A percentile compares a stretch with the other conserved stretches of the same genome.
Evolutionary conservation across 2,329 filamentous ascomycete species (phyloP).

Genomic region (Thielaviopsis musarum): DNA sequence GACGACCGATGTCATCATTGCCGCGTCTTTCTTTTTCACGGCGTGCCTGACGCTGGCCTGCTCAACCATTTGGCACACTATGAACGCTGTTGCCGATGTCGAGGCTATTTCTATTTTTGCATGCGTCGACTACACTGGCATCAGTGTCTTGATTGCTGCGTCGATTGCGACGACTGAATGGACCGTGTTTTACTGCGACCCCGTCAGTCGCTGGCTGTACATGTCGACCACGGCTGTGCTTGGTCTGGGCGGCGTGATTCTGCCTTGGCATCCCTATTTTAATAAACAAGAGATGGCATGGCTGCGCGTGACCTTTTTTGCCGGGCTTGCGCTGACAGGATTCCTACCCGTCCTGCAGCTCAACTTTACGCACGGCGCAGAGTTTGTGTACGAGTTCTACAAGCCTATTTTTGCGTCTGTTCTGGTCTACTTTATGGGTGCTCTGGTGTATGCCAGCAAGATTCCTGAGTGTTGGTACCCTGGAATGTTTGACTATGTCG

Average conservation of each 20-base stretch:
- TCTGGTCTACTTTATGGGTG: conserved; percentile 69
- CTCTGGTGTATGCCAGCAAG: conserved; percentile 77
- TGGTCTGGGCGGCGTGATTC: conserved; percentile 71
- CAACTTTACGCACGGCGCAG: conserved; percentile 55
- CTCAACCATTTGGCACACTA: conserved; percentile 95
- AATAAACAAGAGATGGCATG: conserved; percentile 87
- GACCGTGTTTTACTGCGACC: conserved; percentile 97
- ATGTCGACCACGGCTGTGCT: conserved; percentile 67
- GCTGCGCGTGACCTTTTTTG: conserved; percentile 81
- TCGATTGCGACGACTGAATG: conserved; percentile 98
- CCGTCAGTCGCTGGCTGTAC: conserved; percentile 69
- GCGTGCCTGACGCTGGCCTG: conserved; percentile 90
- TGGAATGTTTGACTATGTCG: conserved; percentile 86
- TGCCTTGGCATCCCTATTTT: conserved; percentile 93
- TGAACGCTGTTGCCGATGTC: conserved; percentile 90
- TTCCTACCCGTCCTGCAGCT: conserved; percentile 82
- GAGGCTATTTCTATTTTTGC: conserved; percentile 85
- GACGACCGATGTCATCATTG: conserved; percentile 77
- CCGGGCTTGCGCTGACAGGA: conserved; percentile 71
- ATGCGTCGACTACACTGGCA: conserved; percentile 96
- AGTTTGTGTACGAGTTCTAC: conserved; percentile 81
- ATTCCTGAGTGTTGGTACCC: conserved; percentile 86
- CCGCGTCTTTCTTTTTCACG: conserved; percentile 88
- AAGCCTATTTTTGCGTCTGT: conserved; percentile 72
- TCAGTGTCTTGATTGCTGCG: conserved; percentile 83